Base-by-base conservation (phyloP, 2,329 filamentous ascomycete genomes). In the Ophiostoma himal-ulmi region DNA sequence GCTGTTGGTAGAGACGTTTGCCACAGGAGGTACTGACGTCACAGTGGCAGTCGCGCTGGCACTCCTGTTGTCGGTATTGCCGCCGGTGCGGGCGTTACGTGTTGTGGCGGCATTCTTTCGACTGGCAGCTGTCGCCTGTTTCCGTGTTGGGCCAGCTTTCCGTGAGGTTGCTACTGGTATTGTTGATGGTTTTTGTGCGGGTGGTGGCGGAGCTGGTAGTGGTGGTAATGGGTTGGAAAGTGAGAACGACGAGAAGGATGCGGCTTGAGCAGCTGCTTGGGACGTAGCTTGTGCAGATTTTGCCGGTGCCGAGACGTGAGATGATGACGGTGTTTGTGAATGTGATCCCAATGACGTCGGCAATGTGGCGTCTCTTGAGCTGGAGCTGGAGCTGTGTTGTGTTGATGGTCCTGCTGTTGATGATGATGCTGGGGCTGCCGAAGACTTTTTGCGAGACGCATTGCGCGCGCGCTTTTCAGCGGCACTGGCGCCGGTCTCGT, bases 401-500 rank as follows among this genome's bases (percentile, higher is more conserved):
- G 26, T 37, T 30, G 39, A 8, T 14, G 39, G 3, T 14, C 17
- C 37, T 17, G 52, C 26, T 20, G 11, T 52, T 17, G 68, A 11
- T 41, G 37, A 22, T 41, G 48, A 30, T 68, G 68, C 26, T 34
- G 37, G 11, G 6, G 67, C 22, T 1, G 62, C 68, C 20, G 60
- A 39, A 5, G 70, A 30, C 54, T 65, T 70, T 57, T 67, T 70
- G 11, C 69, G 52, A n/a, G 69, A 60, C 13, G 69, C 66, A 3
- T 67, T 60, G 14, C 69, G 71, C 2, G 69, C 68, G 5, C 71
- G 67, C 37, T 68, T 72, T 14, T 69, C 68, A 30, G 69, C 69
- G 3, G 70, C 70, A 8, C 77, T 85, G 60, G 84, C 83, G 75
- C 84, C 85, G 37, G 89, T 91, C 79, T 91, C 89, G 77, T 91